phyloP scores from a whole-genome alignment of 305 asterid species.

The Ajuga reptans region DNA sequence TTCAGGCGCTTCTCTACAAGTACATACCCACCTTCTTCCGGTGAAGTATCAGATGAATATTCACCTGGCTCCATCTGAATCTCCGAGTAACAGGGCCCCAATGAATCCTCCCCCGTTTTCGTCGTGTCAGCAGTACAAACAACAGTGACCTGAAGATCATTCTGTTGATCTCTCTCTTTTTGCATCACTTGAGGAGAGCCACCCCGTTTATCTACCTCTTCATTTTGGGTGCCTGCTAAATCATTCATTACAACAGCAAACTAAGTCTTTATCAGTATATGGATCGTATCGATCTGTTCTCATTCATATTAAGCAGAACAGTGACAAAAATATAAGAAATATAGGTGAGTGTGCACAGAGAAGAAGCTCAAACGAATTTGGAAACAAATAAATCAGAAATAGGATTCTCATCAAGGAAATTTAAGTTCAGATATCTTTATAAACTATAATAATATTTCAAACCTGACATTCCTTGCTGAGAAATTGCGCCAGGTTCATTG shows the following conservation, averaged over 20 bases:
- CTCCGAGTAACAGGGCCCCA: constrained; percentile 43
- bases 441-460: constrained; percentile 8
- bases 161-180: constrained; percentile 19
- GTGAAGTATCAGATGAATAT: constrained; percentile 34
- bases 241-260: neutral
- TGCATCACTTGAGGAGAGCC: constrained; percentile 25
- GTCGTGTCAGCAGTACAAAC: constrained; percentile 32
- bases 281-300: neutral
- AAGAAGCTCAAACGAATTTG: neutral
- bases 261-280: neutral
- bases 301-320: neutral
- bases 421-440: neutral
- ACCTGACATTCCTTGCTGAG: constrained; percentile 45
- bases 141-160: constrained; percentile 14
- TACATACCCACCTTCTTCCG: constrained; percentile 48
- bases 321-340: neutral
- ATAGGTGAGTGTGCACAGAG: neutral
- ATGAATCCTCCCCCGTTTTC: constrained; percentile 31
- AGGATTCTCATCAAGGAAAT: neutral
- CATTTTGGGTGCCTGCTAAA: constrained; percentile 3
- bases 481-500: constrained; percentile 25
- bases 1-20: constrained; percentile 15
- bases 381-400: neutral
- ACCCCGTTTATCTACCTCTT: constrained; percentile 13
- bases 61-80: constrained; percentile 50